Conservation (phyloP, 2,329 filamentous ascomycete genomes). For the Aureobasidium vineae region DNA sequence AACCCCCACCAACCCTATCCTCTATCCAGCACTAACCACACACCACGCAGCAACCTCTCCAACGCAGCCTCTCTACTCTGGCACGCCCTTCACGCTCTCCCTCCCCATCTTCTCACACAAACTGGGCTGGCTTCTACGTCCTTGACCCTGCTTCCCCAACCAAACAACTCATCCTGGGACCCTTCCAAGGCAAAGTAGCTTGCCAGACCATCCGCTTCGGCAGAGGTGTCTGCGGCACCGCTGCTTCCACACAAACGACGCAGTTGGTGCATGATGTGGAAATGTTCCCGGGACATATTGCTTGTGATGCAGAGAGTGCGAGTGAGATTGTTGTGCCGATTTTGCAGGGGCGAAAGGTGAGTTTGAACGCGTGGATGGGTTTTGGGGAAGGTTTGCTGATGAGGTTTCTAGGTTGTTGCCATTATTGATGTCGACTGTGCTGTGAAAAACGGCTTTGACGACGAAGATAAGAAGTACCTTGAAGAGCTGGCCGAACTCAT, state of each 20-base stretch:
- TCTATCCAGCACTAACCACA: neutral
- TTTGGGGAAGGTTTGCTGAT: neutral
- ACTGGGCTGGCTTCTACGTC: slow-evolving; percentile 82
- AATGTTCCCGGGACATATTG: slow-evolving; percentile 74
- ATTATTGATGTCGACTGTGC: slow-evolving; percentile 81
- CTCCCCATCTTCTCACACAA: slow-evolving; percentile 63
- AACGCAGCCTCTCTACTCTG: slow-evolving; percentile 74
- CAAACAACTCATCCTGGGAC: slow-evolving; percentile 66
- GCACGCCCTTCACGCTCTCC: slow-evolving; percentile 76
- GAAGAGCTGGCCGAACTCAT: slow-evolving; percentile 65
- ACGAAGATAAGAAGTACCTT: slow-evolving; percentile 63
- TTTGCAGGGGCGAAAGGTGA: slow-evolving; percentile 50
- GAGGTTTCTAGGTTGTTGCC: slow-evolving; percentile 55
- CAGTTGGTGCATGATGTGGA: slow-evolving; percentile 69
- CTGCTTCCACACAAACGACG: slow-evolving; percentile 60
- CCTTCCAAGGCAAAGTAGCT: slow-evolving; percentile 75
- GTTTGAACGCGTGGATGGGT: neutral
- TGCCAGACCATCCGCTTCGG: slow-evolving; percentile 75
- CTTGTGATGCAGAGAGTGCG: slow-evolving; percentile 70
- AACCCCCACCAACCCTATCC: too few species aligned
- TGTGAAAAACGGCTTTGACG: slow-evolving; percentile 64
- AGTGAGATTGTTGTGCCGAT: slow-evolving; percentile 84
- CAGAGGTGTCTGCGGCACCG: slow-evolving; percentile 71
- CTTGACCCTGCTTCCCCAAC: slow-evolving; percentile 49
- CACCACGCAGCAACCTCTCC: slow-evolving; percentile 65